These are phyloP conservation scores for Clonostachys byssicola DNA, from an alignment of 2,329 filamentous ascomycete genomes.

Conservation along the genomic window DNA sequence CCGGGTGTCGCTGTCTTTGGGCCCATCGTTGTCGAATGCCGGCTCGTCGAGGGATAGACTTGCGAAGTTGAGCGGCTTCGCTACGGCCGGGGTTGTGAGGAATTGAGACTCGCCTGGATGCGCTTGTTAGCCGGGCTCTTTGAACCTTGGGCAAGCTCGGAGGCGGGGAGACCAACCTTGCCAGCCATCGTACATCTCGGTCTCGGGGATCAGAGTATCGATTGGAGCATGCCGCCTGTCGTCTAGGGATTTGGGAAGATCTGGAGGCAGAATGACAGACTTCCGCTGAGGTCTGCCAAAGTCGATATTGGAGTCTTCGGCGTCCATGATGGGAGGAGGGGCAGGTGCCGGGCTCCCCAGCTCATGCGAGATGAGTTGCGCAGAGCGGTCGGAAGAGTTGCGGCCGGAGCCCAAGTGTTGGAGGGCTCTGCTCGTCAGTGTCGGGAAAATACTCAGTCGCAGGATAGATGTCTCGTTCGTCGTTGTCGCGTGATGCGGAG, in stretches of 20 bases:
- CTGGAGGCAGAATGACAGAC: constrained; percentile 63
- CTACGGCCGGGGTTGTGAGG: constrained; percentile 78
- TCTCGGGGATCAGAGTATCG: constrained; percentile 67
- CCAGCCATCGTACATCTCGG: constrained; percentile 98
- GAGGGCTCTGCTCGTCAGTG: too few species aligned
- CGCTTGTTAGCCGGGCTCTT: constrained; percentile 12
- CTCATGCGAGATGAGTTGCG: not conserved
- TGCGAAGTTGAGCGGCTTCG: constrained; percentile 77
- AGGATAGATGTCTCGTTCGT: too few species aligned
- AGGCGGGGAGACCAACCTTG: constrained; percentile 56
- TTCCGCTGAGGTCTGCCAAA: constrained; percentile 44
- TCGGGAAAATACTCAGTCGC: too few species aligned
- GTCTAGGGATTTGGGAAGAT: constrained; percentile 88
- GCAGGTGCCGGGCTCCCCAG: constrained; percentile 12
- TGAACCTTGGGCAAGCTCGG: not conserved
- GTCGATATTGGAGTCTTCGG: constrained; percentile 45
- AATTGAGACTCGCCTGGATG: constrained; percentile 86
- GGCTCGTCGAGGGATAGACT: constrained; percentile 80
- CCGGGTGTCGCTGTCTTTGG: constrained; percentile 75
- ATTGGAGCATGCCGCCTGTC: constrained; percentile 70
- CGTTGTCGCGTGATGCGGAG: too few species aligned
- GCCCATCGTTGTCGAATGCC: constrained; percentile 61
- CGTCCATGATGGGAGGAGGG: constrained; percentile 18
- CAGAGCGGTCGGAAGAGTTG: too few species aligned
- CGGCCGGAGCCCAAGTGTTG: too few species aligned